Percentiles rank a stretch among this genome's conserved stretches.
phyloP scores from a whole-genome alignment of 495 filamentous ascomycete genomes.

The Glutinoglossum americanum region DNA sequence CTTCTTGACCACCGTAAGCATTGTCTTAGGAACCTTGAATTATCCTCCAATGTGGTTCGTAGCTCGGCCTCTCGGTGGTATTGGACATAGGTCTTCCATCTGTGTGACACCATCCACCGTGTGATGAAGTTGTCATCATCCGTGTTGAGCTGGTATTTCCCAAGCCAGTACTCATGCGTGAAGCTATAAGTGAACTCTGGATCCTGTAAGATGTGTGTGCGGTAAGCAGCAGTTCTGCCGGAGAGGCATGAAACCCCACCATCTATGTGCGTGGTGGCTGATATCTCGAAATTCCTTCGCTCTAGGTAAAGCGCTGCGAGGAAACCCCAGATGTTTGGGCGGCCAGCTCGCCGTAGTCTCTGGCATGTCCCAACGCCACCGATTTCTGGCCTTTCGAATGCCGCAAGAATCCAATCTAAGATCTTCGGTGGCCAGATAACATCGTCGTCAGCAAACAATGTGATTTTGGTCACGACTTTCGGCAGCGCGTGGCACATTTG shows the following conservation, averaged over 20 bases:
- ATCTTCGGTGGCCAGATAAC: conserved; percentile 49
- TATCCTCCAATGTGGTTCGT: conserved; percentile 53
- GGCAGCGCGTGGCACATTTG: conserved; percentile 58
- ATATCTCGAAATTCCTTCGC: too few relatives aligned
- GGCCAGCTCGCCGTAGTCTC: conserved; percentile 41
- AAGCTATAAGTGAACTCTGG: conserved; percentile 50
- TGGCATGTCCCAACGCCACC: conserved; percentile 74
- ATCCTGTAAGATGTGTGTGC: conserved; percentile 58
- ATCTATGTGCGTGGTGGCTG: conserved; percentile 65
- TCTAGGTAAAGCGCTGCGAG: conserved; percentile 72
- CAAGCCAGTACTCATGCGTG: conserved; percentile 47
- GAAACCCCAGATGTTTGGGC: conserved; percentile 47
- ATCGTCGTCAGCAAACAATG: conserved; percentile 69
- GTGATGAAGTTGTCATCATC: too few relatives aligned
- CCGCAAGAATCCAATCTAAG: conserved; percentile 64
- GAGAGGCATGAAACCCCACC: conserved; percentile 78
- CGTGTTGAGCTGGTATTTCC: too few relatives aligned
- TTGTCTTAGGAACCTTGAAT: conserved; percentile 51
- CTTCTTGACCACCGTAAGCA: conserved; percentile 63
- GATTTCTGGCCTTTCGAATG: conserved; percentile 54
- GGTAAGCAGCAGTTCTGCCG: conserved; percentile 66
- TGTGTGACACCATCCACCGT: conserved; percentile 46
- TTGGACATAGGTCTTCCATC: conserved; percentile 60
- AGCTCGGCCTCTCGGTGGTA: conserved; percentile 52
- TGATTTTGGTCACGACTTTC: conserved; percentile 49